Evolutionary conservation across 371 early-diverging fungal genomes (phyloP).

Genomic region (Mucor mucedo): DNA sequence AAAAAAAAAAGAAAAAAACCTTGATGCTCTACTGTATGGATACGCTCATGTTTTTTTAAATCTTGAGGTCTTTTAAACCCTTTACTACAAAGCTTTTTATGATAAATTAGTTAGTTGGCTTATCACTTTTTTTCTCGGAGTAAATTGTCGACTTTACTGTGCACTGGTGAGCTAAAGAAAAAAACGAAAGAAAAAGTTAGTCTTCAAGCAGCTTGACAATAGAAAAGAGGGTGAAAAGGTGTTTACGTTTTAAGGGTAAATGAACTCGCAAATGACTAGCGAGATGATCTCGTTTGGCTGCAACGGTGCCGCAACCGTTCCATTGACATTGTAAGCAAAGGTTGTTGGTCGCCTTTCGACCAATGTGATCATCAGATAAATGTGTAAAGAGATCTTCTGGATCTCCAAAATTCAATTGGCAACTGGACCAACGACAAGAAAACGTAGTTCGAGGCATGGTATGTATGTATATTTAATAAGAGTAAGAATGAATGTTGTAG

Average conservation of each 20-base stretch:
- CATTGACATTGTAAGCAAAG: slow-evolving; percentile 87
- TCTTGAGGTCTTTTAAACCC: slow-evolving; percentile 95
- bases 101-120: background rate
- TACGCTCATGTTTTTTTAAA: slow-evolving; percentile 90
- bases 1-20: slow-evolving; percentile 23
- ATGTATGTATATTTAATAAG: background rate
- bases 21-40: slow-evolving; percentile 71
- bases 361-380: slow-evolving; percentile 86
- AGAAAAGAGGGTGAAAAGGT: background rate
- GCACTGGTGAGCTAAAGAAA: slow-evolving; percentile 29
- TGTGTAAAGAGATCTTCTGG: slow-evolving; percentile 83
- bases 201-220: too few relatives aligned
- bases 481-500: background rate
- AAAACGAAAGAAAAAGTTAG: background rate
- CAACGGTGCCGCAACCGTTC: slow-evolving; percentile 76
- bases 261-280: slow-evolving; percentile 91
- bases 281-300: slow-evolving; percentile 91
- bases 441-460: slow-evolving; percentile 12
- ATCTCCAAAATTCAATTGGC: slow-evolving; percentile 62
- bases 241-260: slow-evolving; percentile 82
- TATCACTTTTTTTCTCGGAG: background rate
- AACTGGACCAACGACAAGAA: slow-evolving; percentile 59
- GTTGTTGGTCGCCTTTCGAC: slow-evolving; percentile 88
- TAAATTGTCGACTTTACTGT: slow-evolving; percentile 14
- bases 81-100: slow-evolving; percentile 72